Conservation (phyloP, 1,284 basidiomycete genomes). For the Apiotrichum montevideense region DNA sequence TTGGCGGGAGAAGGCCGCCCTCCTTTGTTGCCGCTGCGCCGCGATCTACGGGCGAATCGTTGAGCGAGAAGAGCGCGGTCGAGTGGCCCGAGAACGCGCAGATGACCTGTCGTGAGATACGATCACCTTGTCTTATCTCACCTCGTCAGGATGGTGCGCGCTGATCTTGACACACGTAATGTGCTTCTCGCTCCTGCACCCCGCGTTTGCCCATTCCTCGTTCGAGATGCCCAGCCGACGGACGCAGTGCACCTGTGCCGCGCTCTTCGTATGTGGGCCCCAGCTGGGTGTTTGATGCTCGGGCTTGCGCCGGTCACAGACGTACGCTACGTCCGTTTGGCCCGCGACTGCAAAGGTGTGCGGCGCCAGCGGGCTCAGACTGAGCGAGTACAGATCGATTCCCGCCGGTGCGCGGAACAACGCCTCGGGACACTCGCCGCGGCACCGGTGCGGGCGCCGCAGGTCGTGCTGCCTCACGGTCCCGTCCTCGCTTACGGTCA, state of each 20-base stretch:
- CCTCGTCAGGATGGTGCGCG: constrained; percentile 68
- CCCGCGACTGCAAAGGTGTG: constrained; percentile 52
- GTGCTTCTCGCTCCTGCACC: constrained; percentile 50
- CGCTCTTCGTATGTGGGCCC: constrained; percentile 53
- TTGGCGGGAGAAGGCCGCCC: constrained; percentile 7
- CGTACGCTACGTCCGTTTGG: constrained; percentile 59
- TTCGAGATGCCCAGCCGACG: constrained; percentile 65
- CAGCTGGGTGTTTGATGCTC: constrained; percentile 64
- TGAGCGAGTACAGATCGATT: constrained; percentile 49
- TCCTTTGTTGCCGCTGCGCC: constrained; percentile 1
- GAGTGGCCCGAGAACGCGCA: constrained; percentile 68
- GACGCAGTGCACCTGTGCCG: constrained; percentile 62
- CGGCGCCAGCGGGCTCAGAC: constrained; percentile 47
- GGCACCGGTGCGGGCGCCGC: constrained; percentile 50
- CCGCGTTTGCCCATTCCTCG: constrained; percentile 33
- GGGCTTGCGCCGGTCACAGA: constrained; percentile 79
- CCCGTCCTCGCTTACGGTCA: constrained; percentile 74
- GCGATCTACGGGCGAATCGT: constrained; percentile 51
- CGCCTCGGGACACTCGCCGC: constrained; percentile 38
- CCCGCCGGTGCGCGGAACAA: constrained; percentile 39
- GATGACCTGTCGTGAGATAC: constrained; percentile 36
- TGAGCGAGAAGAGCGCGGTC: constrained; percentile 72
- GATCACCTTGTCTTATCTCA: no score
- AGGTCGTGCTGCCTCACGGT: constrained; percentile 83
- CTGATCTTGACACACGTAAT: constrained; percentile 77